Conservation (phyloP, 768 basidiomycete species). For the Boletus subcaerulescens region DNA sequence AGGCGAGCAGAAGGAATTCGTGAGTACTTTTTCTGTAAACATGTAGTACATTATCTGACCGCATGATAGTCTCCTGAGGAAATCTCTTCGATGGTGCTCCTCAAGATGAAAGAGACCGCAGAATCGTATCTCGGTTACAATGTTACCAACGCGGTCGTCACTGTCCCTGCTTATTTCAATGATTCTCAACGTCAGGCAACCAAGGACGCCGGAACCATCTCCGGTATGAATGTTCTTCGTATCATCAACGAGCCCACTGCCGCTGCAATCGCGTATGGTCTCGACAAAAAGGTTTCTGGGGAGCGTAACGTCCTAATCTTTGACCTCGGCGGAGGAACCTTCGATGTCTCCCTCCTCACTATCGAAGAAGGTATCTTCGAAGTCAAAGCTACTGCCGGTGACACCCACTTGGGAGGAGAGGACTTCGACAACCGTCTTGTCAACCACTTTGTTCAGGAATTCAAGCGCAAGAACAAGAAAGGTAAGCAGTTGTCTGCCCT, state of each 20-base stretch:
- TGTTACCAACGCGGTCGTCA: conserved; percentile 90
- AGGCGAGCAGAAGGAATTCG: conserved; percentile 91
- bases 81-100: conserved; percentile 95
- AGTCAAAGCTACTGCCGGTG: conserved; percentile 97
- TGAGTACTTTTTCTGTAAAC: conserved; percentile 35
- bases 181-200: conserved; percentile 98
- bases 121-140: conserved; percentile 91
- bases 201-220: conserved; percentile 94
- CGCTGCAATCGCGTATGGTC: conserved; percentile 97
- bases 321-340: conserved; percentile 97
- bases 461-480: conserved; percentile 98
- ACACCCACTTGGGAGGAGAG: conserved; percentile 97
- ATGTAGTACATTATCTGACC: conserved; percentile 13
- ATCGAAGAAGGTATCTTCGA: conserved; percentile 98
- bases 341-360: conserved; percentile 94
- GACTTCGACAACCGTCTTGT: conserved; percentile 98
- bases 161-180: conserved; percentile 98
- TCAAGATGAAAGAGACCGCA: conserved; percentile 98
- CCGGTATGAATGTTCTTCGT: conserved; percentile 93
- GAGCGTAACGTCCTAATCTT: conserved; percentile 98
- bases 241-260: conserved; percentile 99
- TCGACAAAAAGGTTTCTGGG: conserved; percentile 87
- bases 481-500: conserved; percentile 37
- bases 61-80: conserved; percentile 82
- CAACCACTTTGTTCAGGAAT: conserved; percentile 94